Base-by-base conservation (phyloP, 2,329 filamentous ascomycete genomes). In the Aspergillus transmontanensis region DNA sequence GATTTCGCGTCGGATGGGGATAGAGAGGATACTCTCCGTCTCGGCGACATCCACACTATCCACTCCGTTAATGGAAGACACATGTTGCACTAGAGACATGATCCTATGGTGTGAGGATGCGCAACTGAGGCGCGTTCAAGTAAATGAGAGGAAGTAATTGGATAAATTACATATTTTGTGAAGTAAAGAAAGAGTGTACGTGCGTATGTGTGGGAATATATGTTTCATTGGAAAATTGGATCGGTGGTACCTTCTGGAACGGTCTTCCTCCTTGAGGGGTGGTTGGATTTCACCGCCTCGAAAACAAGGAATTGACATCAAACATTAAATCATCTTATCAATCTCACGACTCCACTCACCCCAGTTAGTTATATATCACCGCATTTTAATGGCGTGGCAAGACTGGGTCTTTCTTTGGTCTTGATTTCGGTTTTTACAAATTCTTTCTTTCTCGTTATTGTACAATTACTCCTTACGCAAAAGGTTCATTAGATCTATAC, bases 1-100 rank as follows among this genome's bases (percentile, higher is more conserved):
- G 55, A 75, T 71, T 50, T 71, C 71, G 9, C 71, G 70, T 10
- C 64, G 66, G 53, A 74, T 69, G 5, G 68, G 59, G 0, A n/a
- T 34, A 12, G 66, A 67, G 32, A 55, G 32, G n/a, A 55, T 19
- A 14, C 51, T 55, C 12, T 19, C 51, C 7, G 30, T 55, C 10
- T 55, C 51, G 11, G 9, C 6, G n/a, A 14, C 34, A 4, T 39
- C 51, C 14, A 36, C 32, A 26, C 39, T 23, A 55, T 55, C 51
- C 2, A 55, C 34, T 6, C 51, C 51, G 10, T 55, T 34, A 26
- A 55, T 36, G 12, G 34, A 26, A 36, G 51, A 55, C n/a, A 55
- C 51, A 12, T 34, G 51, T 21, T 55, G 51, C n/a, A 55, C 51
- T 21, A 55, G n/a, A 7, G 51, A 55, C 51, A 55, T 55, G 21